Conservation (phyloP, 2,329 filamentous ascomycete genomes). For the Cordyceps javanica region DNA sequence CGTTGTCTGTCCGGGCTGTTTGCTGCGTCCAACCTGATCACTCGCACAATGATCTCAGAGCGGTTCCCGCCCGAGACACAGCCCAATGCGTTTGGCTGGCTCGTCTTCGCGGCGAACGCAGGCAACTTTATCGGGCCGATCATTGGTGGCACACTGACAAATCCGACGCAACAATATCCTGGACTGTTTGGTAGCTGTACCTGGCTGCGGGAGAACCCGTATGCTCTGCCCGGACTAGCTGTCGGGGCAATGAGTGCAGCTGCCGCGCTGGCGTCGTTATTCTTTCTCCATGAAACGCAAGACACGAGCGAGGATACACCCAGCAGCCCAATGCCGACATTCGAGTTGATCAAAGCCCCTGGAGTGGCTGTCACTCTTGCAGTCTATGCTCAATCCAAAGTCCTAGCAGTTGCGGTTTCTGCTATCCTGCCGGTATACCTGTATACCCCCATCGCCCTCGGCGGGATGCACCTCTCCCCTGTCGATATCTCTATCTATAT, state of each 20-base stretch:
- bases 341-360: not conserved
- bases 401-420: not conserved
- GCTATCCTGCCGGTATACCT: not conserved
- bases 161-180: slow-evolving; percentile 60
- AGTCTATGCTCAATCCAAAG: not conserved
- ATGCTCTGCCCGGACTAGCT: slow-evolving; percentile 47
- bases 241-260: slow-evolving; percentile 20
- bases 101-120: slow-evolving; percentile 67
- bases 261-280: not conserved
- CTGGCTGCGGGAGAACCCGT: slow-evolving; percentile 47
- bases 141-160: slow-evolving; percentile 61
- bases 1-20: slow-evolving; percentile 68
- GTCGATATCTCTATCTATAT: not conserved
- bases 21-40: slow-evolving; percentile 65
- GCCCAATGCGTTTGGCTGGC: slow-evolving; percentile 67
- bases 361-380: not conserved
- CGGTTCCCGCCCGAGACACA: slow-evolving; percentile 64
- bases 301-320: not conserved
- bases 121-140: slow-evolving; percentile 69
- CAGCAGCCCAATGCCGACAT: not conserved
- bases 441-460: not conserved
- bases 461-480: not conserved
- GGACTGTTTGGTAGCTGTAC: slow-evolving; percentile 39
- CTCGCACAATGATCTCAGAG: slow-evolving; percentile 72
- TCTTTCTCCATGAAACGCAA: not conserved